Percentiles rank a stretch among this genome's conserved stretches.
Conservation (phyloP, 1,139 yeast species). For the Saccharomyces hybrid region DNA sequence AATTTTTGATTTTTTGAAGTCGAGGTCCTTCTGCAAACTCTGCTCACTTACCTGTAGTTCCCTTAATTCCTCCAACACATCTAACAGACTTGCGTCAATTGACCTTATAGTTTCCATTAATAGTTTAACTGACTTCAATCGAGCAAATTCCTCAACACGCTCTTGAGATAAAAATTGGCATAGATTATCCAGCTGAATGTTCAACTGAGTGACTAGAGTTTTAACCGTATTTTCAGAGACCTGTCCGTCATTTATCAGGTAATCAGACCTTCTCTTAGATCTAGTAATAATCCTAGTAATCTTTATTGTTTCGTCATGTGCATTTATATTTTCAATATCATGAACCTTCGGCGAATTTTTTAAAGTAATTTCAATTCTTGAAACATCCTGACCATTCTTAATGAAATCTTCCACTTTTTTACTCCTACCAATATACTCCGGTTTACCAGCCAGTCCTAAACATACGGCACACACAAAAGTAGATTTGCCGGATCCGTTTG, state of each 20-base stretch:
- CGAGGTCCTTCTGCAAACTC: slow-evolving; percentile 26
- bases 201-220: slow-evolving; percentile 41
- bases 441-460: slow-evolving; percentile 77
- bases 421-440: slow-evolving; percentile 75
- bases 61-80: slow-evolving; percentile 44
- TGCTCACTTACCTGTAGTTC: slow-evolving; percentile 48
- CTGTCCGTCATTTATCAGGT: slow-evolving; percentile 48
- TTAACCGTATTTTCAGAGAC: slow-evolving; percentile 43
- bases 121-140: slow-evolving; percentile 66
- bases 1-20: slow-evolving; percentile 24
- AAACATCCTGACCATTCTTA: slow-evolving; percentile 56
- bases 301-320: slow-evolving; percentile 29
- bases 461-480: slow-evolving; percentile 93
- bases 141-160: slow-evolving; percentile 88
- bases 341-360: slow-evolving; percentile 37
- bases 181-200: slow-evolving; percentile 81
- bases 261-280: slow-evolving; percentile 45
- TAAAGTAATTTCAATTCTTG: slow-evolving; percentile 57
- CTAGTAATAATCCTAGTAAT: slow-evolving; percentile 43
- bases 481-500: slow-evolving; percentile 95
- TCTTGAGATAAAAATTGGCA: slow-evolving; percentile 97
- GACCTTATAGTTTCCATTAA: slow-evolving; percentile 78
- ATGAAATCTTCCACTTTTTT: slow-evolving; percentile 62
- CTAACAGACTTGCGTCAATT: slow-evolving; percentile 49
- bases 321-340: slow-evolving; percentile 23